Base-by-base conservation (phyloP, 495 filamentous ascomycete genomes). In the Ramalina peruviana region DNA sequence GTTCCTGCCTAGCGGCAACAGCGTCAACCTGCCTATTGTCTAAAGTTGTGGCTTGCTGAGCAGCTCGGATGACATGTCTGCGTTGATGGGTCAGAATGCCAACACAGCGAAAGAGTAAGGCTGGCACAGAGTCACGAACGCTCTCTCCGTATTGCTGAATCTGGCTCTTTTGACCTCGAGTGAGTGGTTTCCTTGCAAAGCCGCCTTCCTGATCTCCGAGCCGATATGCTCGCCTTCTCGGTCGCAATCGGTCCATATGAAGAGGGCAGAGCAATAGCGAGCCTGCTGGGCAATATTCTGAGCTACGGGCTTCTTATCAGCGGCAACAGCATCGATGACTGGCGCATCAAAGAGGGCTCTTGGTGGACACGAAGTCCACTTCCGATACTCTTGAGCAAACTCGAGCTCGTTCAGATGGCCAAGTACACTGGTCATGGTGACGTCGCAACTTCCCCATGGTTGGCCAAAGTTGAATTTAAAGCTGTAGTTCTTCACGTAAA, bases 171-270 rank as follows among this genome's bases (percentile, higher is more conserved):
- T 92, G 44, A 96, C 76, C 56, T 88, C 72, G 36, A 98, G 74
- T 1, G 70, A 68, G 17, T 70, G 58, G 58, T 96, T 97, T 20
- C 78, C 81, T 58, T 76, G 75, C 48, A 69, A 70, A 16, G 93
- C 92, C 36, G 88, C 80, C 50, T 84, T 76, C 36, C 87, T 79
- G 46, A 98, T 88, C 60, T 97, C 93, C n/a, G 83, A 69, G 1
- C 92, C 92, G 53, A 98, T 98, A 58, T 96, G 82, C 65, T 98
- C 92, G 15, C 92, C 92, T 72, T 98, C 92, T 44, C 89, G 80
- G 72, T 98, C 92, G 67, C 92, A 97, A 72, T 98, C 92, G 1
- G 92, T 98, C 92, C 92, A 98, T 58, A 98, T 94, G 63, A 88
- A 92, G 13, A 98, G 72, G 17, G 78, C 78, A 56, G 71, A 73